Conservation (phyloP, 352 stramenopile species). For the Phytopythium cucurbitacearum region DNA sequence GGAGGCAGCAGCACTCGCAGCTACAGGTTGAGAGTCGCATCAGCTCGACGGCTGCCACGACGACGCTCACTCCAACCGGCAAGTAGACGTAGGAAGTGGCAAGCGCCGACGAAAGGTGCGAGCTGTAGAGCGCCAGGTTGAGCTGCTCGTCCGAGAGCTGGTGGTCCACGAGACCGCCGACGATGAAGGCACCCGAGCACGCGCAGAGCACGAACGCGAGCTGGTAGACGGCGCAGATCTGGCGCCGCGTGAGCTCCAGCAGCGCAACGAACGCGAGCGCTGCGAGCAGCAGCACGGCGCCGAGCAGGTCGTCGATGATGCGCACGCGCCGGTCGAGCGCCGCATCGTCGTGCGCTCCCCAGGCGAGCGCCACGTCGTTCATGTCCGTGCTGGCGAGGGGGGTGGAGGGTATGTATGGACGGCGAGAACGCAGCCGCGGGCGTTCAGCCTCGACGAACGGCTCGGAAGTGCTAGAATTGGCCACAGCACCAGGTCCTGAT, state of each 20-base stretch:
- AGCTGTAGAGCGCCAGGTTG: constrained; percentile 57
- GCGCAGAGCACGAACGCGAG: constrained; percentile 60
- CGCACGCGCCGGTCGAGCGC: constrained; percentile 38
- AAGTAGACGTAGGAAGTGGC: constrained; percentile 65
- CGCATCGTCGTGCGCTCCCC: constrained; percentile 10
- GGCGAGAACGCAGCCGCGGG: too few species aligned
- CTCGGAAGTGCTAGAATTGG: too few species aligned
- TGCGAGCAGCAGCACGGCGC: constrained; percentile 53
- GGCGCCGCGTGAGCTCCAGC: constrained; percentile 66
- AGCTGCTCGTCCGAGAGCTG: constrained; percentile 72
- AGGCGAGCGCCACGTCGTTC: neutral
- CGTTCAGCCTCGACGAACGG: too few species aligned
- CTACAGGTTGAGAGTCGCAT: constrained; percentile 43
- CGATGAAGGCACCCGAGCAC: constrained; percentile 47
- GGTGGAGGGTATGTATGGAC: too few species aligned
- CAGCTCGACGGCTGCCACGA: constrained; percentile 23
- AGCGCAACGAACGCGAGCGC: constrained; percentile 37
- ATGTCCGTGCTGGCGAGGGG: neutral
- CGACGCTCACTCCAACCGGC: constrained; percentile 34
- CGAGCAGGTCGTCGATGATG: constrained; percentile 76
- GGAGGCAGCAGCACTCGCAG: constrained; percentile 70
- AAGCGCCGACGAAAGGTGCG: constrained; percentile 41
- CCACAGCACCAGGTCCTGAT: too few species aligned
- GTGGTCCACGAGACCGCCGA: constrained; percentile 69
- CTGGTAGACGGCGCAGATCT: constrained; percentile 66